These are phyloP conservation scores for Aristolochia fimbriata DNA, from an alignment of 164 flowering plant genomes.

Conservation along the genomic window DNA sequence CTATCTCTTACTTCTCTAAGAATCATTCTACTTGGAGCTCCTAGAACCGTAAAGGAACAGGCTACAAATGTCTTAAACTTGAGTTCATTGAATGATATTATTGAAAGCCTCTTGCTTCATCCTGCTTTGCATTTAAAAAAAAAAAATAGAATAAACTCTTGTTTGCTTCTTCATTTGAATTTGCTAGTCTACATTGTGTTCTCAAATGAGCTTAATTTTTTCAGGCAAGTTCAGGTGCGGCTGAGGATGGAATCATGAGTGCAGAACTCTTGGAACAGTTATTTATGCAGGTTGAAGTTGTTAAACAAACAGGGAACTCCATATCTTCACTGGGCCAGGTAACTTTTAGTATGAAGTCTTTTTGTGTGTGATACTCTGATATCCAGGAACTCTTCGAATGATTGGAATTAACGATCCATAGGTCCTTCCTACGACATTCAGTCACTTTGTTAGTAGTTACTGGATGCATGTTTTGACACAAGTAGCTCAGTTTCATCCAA, in stretches of 20 bases:
- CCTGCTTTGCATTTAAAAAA: not conserved
- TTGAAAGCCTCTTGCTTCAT: no score
- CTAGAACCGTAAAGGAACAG: no score
- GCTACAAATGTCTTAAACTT: no score
- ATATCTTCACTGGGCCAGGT: conserved; percentile 6
- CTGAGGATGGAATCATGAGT: conserved; percentile 87
- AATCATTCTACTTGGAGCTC: no score
- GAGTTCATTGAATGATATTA: no score
- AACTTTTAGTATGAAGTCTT: not conserved
- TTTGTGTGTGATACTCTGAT: no score
- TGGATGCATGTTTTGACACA: no score
- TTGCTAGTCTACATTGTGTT: not conserved
- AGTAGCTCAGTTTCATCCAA: no score
- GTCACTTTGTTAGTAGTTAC: no score
- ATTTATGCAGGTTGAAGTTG: conserved; percentile 16
- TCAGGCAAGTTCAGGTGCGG: conserved; percentile 48
- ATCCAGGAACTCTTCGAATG: no score
- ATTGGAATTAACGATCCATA: no score
- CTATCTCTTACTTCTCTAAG: not conserved
- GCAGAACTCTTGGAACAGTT: conserved; percentile 57
- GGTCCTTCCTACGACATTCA: no score
- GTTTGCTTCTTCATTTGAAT: not conserved
- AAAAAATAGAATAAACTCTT: not conserved
- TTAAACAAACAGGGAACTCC: conserved; percentile 5
- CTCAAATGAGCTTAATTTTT: conserved; percentile 11